Percentiles rank a stretch among this genome's conserved stretches.
Evolutionary conservation across 805 yeast genomes (phyloP).

Genomic region (Jamesozyma lodderae): DNA sequence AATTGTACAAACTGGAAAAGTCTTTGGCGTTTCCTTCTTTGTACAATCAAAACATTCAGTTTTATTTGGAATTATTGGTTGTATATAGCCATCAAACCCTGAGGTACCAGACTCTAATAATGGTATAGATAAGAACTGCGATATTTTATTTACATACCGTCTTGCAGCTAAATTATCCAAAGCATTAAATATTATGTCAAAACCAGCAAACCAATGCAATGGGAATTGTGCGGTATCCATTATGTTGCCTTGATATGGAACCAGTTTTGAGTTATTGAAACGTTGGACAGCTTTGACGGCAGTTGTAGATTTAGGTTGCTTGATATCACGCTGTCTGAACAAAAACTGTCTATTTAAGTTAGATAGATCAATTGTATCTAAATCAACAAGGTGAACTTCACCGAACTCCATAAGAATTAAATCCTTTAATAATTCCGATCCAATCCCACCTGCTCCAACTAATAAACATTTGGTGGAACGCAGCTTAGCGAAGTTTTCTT

Average conservation of each 20-base stretch:
- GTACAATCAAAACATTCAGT: conserved; percentile 94
- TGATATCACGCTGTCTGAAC: conserved; percentile 83
- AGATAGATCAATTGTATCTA: conserved; percentile 89
- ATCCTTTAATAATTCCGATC: conserved; percentile 83
- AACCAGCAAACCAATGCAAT: conserved; percentile 65
- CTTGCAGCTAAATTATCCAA: conserved; percentile 91
- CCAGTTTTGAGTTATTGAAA: conserved; percentile 58
- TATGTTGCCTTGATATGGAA: conserved; percentile 81
- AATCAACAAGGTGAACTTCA: conserved; percentile 84
- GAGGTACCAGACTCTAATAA: conserved; percentile 92
- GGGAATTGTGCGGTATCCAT: conserved; percentile 69
- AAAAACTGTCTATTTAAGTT: conserved; percentile 90
- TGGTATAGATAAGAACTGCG: conserved; percentile 63
- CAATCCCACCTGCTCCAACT: conserved; percentile 97
- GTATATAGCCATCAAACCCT: conserved; percentile 90
- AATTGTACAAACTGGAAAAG: conserved; percentile 94
- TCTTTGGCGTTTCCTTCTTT: conserved; percentile 76
- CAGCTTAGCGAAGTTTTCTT: conserved; percentile 18
- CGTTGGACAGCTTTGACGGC: conserved; percentile 73
- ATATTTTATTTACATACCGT: conserved; percentile 76
- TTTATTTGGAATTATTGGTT: conserved; percentile 72
- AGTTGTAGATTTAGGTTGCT: conserved; percentile 75
- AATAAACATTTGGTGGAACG: conserved; percentile 51
- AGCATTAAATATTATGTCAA: conserved; percentile 80
- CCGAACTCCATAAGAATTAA: conserved; percentile 72